Evolutionary conservation across 2,329 filamentous ascomycete genomes (phyloP), one percentile per base, ranked within the genome.

Genomic region (Magnaporthiopsis incrustans): DNA sequence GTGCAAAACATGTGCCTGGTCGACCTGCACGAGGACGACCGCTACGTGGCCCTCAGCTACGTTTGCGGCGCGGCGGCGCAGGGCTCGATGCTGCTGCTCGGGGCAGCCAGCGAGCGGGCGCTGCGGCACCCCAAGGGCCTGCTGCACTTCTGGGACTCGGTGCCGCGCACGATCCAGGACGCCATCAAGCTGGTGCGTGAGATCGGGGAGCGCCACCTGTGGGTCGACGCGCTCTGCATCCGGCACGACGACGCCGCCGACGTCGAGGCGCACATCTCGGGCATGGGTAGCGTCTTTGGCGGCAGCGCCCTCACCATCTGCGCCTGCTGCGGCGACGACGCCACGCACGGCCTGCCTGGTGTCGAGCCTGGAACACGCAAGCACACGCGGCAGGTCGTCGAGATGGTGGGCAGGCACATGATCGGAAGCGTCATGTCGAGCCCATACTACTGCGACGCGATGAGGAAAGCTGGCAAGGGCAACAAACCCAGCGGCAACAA

Each of bases 141-240:
- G 53, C 61, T 63, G 32, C 57, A 63, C 56, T 63, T 30, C 56
- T 63, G 61, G 61, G 61, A 63, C 56, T 15, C 7, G 14, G 56
- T 67, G 4, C 65, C 66, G 4, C 32, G 60, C 12, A 67, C 66
- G 12, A 64, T 69, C 27, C 61, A 61, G 18, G 68, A 70, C 60
- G 67, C 66, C 14, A 66, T 69, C 14, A 50, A 53, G 30, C 18
- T 68, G 4, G 53, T 63, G 22, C 60, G 50, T 14, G 61, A 62
- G n/a, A 32, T 70, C 10, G 66, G 65, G 4, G 25, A 64, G n/a
- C 59, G 64, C 3, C 70, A 70, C 56, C 65, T 70, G 2, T 71
- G 70, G 70, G 66, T 71, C 6, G 70, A 72, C 60, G 57, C 65
- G 4, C 64, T 70, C 4, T 72, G 69, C 53, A 67, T 71, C 57